Conservation (phyloP, 148 eudicot genomes). For the Chenopodium formosanum region DNA sequence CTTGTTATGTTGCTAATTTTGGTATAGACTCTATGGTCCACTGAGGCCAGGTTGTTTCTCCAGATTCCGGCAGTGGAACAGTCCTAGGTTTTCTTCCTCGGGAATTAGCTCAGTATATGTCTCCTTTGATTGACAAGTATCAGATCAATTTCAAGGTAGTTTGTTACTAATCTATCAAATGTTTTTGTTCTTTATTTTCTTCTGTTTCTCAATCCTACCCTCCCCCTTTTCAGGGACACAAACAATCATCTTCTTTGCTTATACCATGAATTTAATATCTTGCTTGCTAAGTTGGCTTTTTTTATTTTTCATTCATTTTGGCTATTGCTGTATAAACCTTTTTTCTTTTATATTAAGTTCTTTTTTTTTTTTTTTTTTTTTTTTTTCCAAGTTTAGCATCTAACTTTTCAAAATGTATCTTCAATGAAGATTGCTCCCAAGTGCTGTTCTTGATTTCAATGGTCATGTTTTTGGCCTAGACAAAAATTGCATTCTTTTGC, state of each 20-base stretch:
- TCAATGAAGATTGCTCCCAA: not conserved
- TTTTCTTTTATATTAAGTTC: not conserved
- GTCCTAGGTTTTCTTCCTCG: slow-evolving; percentile 75
- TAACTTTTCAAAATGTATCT: not conserved
- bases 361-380: too few species aligned
- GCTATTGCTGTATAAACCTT: not conserved
- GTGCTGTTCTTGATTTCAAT: not conserved
- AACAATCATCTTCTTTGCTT: not conserved
- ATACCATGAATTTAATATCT: not conserved
- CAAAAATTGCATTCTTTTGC: not conserved
- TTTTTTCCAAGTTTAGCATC: not conserved
- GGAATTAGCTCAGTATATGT: slow-evolving; percentile 62
- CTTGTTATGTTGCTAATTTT: slow-evolving; percentile 7
- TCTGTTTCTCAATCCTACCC: not conserved
- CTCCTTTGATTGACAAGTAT: slow-evolving; percentile 75
- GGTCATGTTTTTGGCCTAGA: not conserved
- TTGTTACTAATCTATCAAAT: not conserved
- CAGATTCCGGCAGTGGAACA: slow-evolving; percentile 42
- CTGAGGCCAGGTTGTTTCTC: slow-evolving; percentile 60
- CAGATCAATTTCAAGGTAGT: slow-evolving; percentile 60
- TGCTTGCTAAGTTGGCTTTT: not conserved
- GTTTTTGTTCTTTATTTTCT: not conserved
- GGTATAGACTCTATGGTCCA: slow-evolving; percentile 20
- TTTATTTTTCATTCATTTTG: not conserved
- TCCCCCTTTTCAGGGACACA: not conserved